Percentiles rank a stretch among this genome's conserved stretches.
These are phyloP conservation scores for Persicaria maculosa DNA, from an alignment of 148 eudicot genomes.

Conservation along the genomic window DNA sequence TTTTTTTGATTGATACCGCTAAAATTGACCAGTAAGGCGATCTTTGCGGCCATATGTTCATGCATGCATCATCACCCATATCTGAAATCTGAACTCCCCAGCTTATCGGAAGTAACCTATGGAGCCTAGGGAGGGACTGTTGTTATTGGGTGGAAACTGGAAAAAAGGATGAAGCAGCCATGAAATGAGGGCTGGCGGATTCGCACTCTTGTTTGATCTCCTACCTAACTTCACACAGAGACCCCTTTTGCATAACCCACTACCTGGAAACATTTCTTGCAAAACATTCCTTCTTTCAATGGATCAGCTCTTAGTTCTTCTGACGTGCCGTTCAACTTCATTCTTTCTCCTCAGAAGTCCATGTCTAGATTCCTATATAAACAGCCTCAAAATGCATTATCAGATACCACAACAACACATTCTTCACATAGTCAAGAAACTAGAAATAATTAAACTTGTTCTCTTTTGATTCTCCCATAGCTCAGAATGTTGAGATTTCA, in stretches of 20 bases:
- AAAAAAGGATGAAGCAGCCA: neutral
- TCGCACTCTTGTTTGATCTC: neutral
- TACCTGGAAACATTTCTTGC: neutral
- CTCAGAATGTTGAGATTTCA: conserved; percentile 8
- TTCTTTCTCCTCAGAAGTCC: neutral
- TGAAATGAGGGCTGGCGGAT: neutral
- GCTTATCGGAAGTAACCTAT: neutral
- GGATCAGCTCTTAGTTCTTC: neutral
- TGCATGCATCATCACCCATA: neutral
- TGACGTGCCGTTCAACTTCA: neutral
- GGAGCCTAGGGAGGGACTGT: no score
- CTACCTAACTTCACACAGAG: conserved; percentile 8
- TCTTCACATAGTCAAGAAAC: no score
- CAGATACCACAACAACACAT: neutral
- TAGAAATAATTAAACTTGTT: neutral
- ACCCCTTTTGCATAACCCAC: neutral
- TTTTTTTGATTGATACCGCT: neutral
- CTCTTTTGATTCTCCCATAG: neutral
- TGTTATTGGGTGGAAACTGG: neutral
- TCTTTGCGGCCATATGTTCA: neutral
- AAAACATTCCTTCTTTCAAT: conserved; percentile 4
- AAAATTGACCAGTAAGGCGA: neutral
- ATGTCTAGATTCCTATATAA: neutral
- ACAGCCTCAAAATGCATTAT: conserved; percentile 1
- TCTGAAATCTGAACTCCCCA: neutral